phyloP scores from a whole-genome alignment of 768 basidiomycete species.

The Candolleomyces aberdarensis region DNA sequence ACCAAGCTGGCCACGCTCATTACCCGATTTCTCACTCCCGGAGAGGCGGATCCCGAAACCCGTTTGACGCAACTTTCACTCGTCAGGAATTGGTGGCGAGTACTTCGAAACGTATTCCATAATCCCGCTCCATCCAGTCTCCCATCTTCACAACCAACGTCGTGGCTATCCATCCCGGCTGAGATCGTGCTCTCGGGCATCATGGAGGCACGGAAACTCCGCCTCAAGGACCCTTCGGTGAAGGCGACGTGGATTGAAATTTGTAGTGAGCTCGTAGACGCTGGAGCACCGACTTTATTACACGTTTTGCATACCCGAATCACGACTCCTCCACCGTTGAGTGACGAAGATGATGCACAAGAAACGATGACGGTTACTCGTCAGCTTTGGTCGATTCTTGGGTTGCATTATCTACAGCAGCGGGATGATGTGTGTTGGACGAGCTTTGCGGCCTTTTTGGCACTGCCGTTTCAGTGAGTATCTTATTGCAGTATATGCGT shows the following conservation, averaged over 20 bases:
- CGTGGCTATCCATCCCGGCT: constrained; percentile 42
- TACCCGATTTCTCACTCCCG: constrained; percentile 27
- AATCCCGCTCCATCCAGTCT: no score
- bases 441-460: constrained; percentile 40
- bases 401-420: constrained; percentile 26
- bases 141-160: neutral
- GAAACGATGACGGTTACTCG: neutral
- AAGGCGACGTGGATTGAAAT: constrained; percentile 43
- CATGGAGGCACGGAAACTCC: constrained; percentile 36
- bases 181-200: constrained; percentile 44
- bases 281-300: constrained; percentile 38
- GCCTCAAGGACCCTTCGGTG: constrained; percentile 36
- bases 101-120: constrained; percentile 4
- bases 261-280: constrained; percentile 44
- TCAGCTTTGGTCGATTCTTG: neutral
- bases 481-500: neutral
- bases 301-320: constrained; percentile 27
- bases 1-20: constrained; percentile 32
- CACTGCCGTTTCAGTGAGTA: constrained; percentile 45
- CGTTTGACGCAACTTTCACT: constrained; percentile 30
- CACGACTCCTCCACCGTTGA: constrained; percentile 14
- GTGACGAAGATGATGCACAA: constrained; percentile 26
- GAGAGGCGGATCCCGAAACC: neutral
- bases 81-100: constrained; percentile 47
- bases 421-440: constrained; percentile 29